A percentile compares a stretch with the other conserved stretches of the same genome.
phyloP scores from a whole-genome alignment of 495 filamentous ascomycete genomes.

The Penicillium angulare region DNA sequence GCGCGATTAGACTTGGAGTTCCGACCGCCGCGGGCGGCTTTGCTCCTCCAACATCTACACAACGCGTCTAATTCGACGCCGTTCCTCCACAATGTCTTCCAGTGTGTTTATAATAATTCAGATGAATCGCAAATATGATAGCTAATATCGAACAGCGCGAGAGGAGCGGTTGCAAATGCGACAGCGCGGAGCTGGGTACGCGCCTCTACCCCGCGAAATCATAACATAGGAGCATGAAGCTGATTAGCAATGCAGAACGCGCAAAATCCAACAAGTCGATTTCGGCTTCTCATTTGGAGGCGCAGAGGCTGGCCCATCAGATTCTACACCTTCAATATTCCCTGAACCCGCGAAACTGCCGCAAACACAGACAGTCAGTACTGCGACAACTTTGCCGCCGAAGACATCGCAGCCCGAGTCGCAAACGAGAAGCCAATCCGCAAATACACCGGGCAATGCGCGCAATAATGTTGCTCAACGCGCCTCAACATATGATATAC shows the following conservation, averaged over 20 bases:
- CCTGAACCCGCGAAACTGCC: conserved; percentile 19
- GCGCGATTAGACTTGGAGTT: conserved; percentile 15
- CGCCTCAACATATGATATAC: conserved; percentile 29
- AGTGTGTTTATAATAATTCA: conserved; percentile 30
- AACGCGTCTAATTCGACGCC: conserved; percentile 38
- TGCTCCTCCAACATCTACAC: conserved; percentile 24
- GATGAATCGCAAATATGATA: conserved; percentile 11
- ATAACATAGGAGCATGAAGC: conserved; percentile 15
- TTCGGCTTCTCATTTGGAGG: conserved; percentile 53
- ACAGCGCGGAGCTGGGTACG: conserved; percentile 59
- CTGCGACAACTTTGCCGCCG: conserved; percentile 9
- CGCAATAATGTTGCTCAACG: conserved; percentile 25
- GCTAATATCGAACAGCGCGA: conserved; percentile 37
- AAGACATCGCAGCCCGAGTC: conserved; percentile 12
- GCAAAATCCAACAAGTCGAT: conserved; percentile 45
- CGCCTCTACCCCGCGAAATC: conserved; percentile 33
- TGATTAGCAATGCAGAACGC: conserved; percentile 35
- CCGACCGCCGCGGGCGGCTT: conserved; percentile 21
- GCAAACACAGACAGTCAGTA: conserved; percentile 13
- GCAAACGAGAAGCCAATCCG: conserved; percentile 1
- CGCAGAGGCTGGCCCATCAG: conserved; percentile 6
- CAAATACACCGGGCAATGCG: conserved; percentile 23
- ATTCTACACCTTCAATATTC: conserved; percentile 15
- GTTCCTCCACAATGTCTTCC: conserved; percentile 40
- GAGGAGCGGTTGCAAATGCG: conserved; percentile 57